phyloP scores from a whole-genome alignment of 2,329 filamentous ascomycete genomes.

The Pseudogymnoascus sp. region DNA sequence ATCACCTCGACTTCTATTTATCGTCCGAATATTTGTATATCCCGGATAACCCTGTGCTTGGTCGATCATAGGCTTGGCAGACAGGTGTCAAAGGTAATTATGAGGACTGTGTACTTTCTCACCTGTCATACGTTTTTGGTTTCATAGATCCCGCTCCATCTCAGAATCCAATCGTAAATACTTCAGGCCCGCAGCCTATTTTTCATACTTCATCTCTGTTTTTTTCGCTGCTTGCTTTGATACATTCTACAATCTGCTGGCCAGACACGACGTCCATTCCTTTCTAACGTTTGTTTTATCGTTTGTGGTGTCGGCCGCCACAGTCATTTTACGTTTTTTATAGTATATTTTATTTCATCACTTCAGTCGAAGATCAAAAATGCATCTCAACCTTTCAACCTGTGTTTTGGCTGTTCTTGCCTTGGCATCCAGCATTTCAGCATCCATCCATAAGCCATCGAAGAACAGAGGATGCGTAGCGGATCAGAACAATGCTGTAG shows the following conservation, averaged over 20 bases:
- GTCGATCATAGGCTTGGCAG: background rate
- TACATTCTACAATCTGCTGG: background rate
- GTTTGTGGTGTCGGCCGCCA: background rate
- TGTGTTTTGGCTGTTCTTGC: background rate
- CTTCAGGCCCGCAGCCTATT: background rate
- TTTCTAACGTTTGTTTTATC: background rate
- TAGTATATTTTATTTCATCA: background rate
- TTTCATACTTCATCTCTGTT: background rate
- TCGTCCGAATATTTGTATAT: background rate
- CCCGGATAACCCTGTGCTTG: background rate
- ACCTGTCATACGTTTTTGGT: background rate
- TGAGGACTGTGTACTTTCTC: background rate
- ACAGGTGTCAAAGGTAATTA: slow-evolving; percentile 2
- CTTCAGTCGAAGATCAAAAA: background rate
- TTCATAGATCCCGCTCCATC: background rate
- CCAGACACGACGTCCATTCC: slow-evolving; percentile 4
- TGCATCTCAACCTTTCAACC: background rate
- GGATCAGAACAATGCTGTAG: background rate
- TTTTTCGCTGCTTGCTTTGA: background rate
- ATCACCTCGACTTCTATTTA: background rate
- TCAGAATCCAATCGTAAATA: background rate
- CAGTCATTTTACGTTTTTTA: background rate
- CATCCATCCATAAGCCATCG: background rate
- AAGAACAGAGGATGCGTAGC: background rate
- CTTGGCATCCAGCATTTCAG: background rate